These are phyloP conservation scores for Dacryopinax spathularia DNA, from an alignment of 768 basidiomycete species.

Conservation along the genomic window DNA sequence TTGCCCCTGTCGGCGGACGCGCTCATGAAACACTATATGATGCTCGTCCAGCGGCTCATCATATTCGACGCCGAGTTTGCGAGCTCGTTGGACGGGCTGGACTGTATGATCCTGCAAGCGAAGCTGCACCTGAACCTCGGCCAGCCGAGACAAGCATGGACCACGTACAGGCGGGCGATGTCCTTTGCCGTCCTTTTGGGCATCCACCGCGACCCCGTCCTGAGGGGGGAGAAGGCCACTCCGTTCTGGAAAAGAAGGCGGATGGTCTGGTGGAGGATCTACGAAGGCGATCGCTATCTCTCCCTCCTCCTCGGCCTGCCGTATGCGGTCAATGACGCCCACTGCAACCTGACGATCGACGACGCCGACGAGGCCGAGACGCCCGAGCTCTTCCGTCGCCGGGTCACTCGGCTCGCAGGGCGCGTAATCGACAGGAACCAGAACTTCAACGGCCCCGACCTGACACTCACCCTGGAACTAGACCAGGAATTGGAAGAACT, in stretches of 20 bases:
- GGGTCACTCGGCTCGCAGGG: neutral
- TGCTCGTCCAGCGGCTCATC: neutral
- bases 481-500: neutral
- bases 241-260: neutral
- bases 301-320: slow-evolving; percentile 2
- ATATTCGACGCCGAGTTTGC: slow-evolving; percentile 3
- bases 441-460: slow-evolving; percentile 1
- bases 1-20: neutral
- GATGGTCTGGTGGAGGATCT: neutral
- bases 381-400: neutral
- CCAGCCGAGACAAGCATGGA: neutral
- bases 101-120: slow-evolving; percentile 1
- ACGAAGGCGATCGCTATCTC: neutral
- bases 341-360: slow-evolving; percentile 1
- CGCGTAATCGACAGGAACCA: neutral
- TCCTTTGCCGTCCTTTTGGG: neutral
- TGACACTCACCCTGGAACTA: neutral
- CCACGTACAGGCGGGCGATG: neutral
- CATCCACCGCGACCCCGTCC: neutral
- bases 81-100: neutral
- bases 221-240: neutral
- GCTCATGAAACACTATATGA: slow-evolving; percentile 4
- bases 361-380: neutral
- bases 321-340: neutral
- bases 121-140: slow-evolving; percentile 3